Conservation (phyloP, 2,329 filamentous ascomycete genomes). For the Chrysosporium queenslandicum region DNA sequence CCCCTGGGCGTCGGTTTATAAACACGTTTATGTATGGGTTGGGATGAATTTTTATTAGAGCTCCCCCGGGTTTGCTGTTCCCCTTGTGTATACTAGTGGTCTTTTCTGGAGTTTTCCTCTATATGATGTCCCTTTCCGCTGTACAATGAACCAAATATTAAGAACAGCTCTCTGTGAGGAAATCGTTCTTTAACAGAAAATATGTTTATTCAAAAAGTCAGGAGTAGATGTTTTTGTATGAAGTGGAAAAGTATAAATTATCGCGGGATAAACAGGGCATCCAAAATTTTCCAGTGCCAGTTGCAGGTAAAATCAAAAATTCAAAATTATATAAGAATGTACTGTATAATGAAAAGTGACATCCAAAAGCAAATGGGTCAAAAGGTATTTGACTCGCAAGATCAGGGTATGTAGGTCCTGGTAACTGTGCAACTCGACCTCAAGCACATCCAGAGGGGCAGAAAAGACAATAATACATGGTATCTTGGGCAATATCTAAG, state of each 20-base stretch:
- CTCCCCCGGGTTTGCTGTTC: neutral
- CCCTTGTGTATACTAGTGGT: slow-evolving; percentile 11
- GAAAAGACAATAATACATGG: slow-evolving; percentile 5
- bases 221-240: neutral
- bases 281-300: neutral
- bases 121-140: neutral
- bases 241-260: neutral
- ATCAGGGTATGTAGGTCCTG: neutral
- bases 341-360: too few species aligned
- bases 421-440: neutral
- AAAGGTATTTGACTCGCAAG: neutral
- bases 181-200: too few species aligned
- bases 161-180: too few species aligned
- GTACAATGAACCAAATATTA: slow-evolving; percentile 7
- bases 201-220: neutral
- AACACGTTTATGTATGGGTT: neutral
- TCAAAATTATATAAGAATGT: neutral
- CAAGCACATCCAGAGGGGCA: neutral
- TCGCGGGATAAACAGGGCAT: neutral
- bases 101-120: slow-evolving; percentile 5
- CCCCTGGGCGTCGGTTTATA: neutral
- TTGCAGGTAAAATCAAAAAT: neutral
- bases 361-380: neutral
- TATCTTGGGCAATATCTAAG: slow-evolving; percentile 7
- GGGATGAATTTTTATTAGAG: neutral